These are phyloP conservation scores for Aspergillus amoenus DNA, from an alignment of 2,329 filamentous ascomycete species.

Conservation along the genomic window DNA sequence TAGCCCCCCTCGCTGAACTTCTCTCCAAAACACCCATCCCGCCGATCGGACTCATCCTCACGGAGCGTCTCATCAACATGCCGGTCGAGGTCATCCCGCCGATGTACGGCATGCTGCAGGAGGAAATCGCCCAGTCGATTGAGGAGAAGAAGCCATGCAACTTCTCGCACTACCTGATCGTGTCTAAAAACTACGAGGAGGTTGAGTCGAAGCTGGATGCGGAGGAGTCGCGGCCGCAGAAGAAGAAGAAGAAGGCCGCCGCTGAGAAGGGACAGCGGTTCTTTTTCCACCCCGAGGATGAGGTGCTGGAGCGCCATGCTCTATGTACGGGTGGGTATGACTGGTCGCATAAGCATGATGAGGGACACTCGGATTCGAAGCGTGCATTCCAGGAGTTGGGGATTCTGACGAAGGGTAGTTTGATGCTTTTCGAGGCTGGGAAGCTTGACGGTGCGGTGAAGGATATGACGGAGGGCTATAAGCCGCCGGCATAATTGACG, in stretches of 20 bases:
- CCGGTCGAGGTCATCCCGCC: slow-evolving; percentile 90
- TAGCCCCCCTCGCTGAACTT: slow-evolving; percentile 60
- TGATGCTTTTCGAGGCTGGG: slow-evolving; percentile 79
- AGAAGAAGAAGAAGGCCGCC: slow-evolving; percentile 63
- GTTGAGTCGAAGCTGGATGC: slow-evolving; percentile 76
- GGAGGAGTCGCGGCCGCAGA: slow-evolving; percentile 60
- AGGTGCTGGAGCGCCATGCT: slow-evolving; percentile 77
- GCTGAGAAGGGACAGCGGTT: slow-evolving; percentile 60
- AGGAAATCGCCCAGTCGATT: slow-evolving; percentile 85
- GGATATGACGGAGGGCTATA: slow-evolving; percentile 71
- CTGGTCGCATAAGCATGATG: slow-evolving; percentile 74
- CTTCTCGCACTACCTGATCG: slow-evolving; percentile 88
- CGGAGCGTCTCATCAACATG: slow-evolving; percentile 94
- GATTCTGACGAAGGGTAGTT: slow-evolving; percentile 76
- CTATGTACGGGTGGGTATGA: slow-evolving; percentile 68
- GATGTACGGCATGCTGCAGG: slow-evolving; percentile 89
- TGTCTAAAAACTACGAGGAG: slow-evolving; percentile 92
- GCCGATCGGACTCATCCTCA: slow-evolving; percentile 81
- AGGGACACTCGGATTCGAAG: slow-evolving; percentile 84
- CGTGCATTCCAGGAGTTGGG: slow-evolving; percentile 92
- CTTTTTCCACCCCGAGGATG: slow-evolving; percentile 96
- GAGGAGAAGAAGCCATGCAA: slow-evolving; percentile 89
- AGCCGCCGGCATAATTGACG: background rate
- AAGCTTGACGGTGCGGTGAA: slow-evolving; percentile 76
- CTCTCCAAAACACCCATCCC: slow-evolving; percentile 53